These are phyloP conservation scores for Letharia columbiana DNA, from an alignment of 495 filamentous ascomycete species.

Conservation along the genomic window DNA sequence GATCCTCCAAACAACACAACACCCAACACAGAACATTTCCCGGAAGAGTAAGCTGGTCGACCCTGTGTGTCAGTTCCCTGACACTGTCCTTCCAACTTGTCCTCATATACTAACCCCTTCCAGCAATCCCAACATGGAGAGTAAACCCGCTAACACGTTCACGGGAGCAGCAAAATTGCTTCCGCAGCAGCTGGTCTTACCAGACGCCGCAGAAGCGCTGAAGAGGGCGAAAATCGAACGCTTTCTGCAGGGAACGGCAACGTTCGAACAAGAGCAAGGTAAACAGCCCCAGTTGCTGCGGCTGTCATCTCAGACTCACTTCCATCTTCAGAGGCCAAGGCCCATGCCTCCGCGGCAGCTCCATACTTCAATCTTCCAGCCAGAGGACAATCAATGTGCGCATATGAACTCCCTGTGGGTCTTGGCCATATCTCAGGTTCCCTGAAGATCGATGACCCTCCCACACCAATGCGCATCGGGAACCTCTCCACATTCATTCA, in stretches of 20 bases:
- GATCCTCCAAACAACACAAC: not conserved
- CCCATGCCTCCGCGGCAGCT: too few species aligned
- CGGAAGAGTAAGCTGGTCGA: not conserved
- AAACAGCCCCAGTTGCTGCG: not conserved
- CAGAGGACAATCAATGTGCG: too few species aligned
- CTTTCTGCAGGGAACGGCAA: not conserved
- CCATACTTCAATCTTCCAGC: too few species aligned
- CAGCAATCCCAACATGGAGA: not conserved
- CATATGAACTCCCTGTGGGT: too few species aligned
- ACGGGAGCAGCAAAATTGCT: not conserved
- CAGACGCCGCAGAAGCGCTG: not conserved
- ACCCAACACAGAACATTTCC: not conserved
- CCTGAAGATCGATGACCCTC: not conserved
- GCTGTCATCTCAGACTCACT: too few species aligned
- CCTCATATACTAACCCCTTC: not conserved
- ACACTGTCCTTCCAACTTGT: not conserved
- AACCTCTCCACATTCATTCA: not conserved
- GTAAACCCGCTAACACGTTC: not conserved
- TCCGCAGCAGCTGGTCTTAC: not conserved
- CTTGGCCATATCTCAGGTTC: too few species aligned
- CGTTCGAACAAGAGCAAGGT: not conserved
- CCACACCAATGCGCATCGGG: not conserved
- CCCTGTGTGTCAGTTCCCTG: not conserved
- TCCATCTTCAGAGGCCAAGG: too few species aligned
- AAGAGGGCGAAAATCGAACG: not conserved